A percentile compares a stretch with the other conserved stretches of the same genome.
These are phyloP conservation scores for Fagopyrum tataricum DNA, from an alignment of 148 eudicot species.

Conservation along the genomic window DNA sequence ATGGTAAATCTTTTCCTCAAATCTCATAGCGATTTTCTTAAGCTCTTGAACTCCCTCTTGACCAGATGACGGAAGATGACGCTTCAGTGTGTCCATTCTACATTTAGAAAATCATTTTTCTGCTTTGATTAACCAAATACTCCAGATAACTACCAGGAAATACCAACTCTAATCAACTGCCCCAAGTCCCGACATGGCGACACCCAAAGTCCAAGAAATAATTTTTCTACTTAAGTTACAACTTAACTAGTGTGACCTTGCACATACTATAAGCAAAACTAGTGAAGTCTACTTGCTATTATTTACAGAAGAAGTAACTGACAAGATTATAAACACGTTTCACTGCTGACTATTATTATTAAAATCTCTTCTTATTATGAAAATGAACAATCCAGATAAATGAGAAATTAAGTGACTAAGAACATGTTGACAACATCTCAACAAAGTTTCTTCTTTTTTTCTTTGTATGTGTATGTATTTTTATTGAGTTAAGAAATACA, in stretches of 20 bases:
- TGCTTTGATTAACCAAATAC: background rate
- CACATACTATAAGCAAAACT: background rate
- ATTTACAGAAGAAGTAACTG: background rate
- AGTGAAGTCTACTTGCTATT: background rate
- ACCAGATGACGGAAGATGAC: constrained; percentile 74
- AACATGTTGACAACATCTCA: background rate
- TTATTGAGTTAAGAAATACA: too few species aligned
- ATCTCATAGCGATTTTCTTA: constrained; percentile 68
- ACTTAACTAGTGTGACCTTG: background rate
- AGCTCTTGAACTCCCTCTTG: constrained; percentile 71
- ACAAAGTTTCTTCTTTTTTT: background rate
- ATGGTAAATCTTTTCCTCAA: constrained; percentile 76
- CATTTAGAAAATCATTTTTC: background rate
- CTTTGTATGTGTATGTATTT: too few species aligned
- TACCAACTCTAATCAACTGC: background rate
- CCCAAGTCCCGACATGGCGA: background rate
- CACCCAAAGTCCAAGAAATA: background rate
- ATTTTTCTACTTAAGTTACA: too few species aligned
- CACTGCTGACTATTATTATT: background rate
- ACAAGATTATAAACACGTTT: background rate
- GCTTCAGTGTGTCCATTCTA: constrained; percentile 76
- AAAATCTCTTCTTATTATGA: too few species aligned
- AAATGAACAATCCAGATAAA: background rate
- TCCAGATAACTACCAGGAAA: background rate
- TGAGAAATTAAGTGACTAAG: background rate